Evolutionary conservation across 306 rosid genomes (phyloP).

Genomic region (Argentina anserina): DNA sequence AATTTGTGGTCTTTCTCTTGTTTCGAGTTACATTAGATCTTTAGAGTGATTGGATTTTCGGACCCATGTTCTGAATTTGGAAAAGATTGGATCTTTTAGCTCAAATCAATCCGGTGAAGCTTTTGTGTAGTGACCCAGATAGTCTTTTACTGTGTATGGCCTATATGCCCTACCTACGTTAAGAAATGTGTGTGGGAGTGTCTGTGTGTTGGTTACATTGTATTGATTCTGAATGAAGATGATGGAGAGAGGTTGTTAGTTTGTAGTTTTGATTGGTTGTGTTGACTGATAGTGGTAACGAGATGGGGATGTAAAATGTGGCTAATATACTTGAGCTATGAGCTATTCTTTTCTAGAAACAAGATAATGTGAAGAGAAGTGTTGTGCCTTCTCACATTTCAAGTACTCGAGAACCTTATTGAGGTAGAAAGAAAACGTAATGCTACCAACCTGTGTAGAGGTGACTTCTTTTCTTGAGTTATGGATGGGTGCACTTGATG

Average conservation of each 20-base stretch:
- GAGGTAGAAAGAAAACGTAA: background rate
- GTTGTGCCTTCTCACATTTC: background rate
- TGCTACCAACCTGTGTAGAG: background rate
- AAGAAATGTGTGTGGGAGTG: background rate
- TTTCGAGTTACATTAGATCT: slow-evolving; percentile 14
- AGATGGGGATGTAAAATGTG: slow-evolving; percentile 11
- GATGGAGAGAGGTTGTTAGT: background rate
- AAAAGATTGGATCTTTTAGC: background rate
- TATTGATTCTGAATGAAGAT: background rate
- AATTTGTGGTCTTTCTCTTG: background rate
- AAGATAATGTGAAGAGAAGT: background rate
- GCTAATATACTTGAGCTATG: background rate
- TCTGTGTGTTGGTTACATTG: background rate
- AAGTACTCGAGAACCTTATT: background rate
- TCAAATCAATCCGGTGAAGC: background rate
- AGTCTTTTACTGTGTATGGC: background rate
- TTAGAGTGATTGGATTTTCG: slow-evolving; percentile 1
- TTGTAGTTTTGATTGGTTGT: background rate
- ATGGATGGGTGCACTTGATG: too few relatives aligned
- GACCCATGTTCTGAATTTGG: background rate
- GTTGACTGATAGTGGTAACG: slow-evolving; percentile 6
- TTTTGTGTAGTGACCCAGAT: background rate
- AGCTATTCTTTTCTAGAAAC: background rate
- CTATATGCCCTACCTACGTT: background rate
- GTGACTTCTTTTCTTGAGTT: background rate